phyloP scores from a whole-genome alignment of 345 rosid genomes.

The Lepidium aucheri region DNA sequence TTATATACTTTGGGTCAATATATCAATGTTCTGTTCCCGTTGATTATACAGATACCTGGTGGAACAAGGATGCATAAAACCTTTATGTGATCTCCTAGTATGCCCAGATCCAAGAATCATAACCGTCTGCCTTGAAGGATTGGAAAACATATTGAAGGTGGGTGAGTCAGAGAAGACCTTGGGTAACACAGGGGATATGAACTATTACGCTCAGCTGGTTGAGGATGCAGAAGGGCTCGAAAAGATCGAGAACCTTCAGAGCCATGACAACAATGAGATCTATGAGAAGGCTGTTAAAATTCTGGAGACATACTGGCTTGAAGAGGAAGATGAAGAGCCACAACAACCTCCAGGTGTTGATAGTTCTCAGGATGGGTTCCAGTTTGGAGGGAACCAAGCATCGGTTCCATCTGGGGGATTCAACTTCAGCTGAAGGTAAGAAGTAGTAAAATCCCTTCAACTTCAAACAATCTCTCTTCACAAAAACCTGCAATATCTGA shows the following conservation, averaged over 20 bases:
- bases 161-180: constrained; percentile 73
- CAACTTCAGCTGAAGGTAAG: constrained; percentile 49
- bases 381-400: constrained; percentile 53
- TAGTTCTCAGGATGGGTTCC: constrained; percentile 45
- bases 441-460: background rate
- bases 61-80: constrained; percentile 72
- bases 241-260: constrained; percentile 77
- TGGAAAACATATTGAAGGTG: constrained; percentile 63
- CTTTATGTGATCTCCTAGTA: constrained; percentile 69
- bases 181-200: constrained; percentile 45
- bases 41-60: constrained; percentile 40
- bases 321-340: constrained; percentile 75
- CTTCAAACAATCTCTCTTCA: background rate
- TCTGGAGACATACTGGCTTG: constrained; percentile 79
- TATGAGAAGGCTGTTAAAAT: constrained; percentile 83
- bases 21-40: background rate
- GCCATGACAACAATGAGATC: constrained; percentile 76
- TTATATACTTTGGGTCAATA: background rate
- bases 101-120: constrained; percentile 86
- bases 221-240: constrained; percentile 85
- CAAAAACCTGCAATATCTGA: constrained; percentile 5
- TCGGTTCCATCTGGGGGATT: constrained; percentile 75
- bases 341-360: constrained; percentile 56
- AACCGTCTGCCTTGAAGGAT: constrained; percentile 50
- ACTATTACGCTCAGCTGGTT: constrained; percentile 57